phyloP scores from a whole-genome alignment of 805 yeast genomes.

The Saccharomycopsis olivae region DNA sequence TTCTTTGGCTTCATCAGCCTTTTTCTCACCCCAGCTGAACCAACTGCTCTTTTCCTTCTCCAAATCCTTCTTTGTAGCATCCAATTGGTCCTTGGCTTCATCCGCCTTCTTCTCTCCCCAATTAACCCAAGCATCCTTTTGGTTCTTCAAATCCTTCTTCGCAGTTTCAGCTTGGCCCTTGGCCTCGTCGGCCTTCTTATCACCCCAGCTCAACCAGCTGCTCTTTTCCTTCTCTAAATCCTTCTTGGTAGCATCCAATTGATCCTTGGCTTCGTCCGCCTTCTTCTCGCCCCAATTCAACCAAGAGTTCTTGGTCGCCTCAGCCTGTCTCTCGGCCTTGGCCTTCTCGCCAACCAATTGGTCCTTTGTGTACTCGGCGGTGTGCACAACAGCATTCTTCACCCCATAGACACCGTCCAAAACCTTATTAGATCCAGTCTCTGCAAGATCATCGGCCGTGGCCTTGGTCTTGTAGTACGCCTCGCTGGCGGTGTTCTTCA shows the following conservation, averaged over 20 bases:
- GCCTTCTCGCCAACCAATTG: conserved; percentile 19
- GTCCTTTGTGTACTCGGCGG: conserved; percentile 16
- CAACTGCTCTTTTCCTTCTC: conserved; percentile 24
- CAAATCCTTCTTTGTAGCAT: conserved; percentile 20
- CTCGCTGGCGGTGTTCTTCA: conserved; percentile 97
- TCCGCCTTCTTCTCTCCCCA: conserved; percentile 22
- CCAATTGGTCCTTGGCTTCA: conserved; percentile 23
- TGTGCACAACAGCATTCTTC: conserved; percentile 19
- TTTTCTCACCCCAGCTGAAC: conserved; percentile 22
- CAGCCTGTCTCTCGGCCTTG: conserved; percentile 19
- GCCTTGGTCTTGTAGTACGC: conserved; percentile 31
- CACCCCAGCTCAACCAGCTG: conserved; percentile 24
- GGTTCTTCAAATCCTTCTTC: conserved; percentile 15
- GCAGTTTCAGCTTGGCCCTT: conserved; percentile 19
- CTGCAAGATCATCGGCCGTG: conserved; percentile 29
- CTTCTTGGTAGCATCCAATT: conserved; percentile 20
- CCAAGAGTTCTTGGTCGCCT: conserved; percentile 23
- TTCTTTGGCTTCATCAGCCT: conserved; percentile 23
- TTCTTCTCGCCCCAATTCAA: conserved; percentile 22
- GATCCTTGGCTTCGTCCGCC: conserved; percentile 23
- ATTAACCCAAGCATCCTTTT: conserved; percentile 23
- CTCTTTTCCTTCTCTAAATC: conserved; percentile 22
- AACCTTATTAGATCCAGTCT: conserved; percentile 18
- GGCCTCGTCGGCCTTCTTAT: conserved; percentile 22
- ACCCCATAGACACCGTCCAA: conserved; percentile 18